phyloP scores from a whole-genome alignment of 257 asterid genomes.

The Ilex aquifolium region DNA sequence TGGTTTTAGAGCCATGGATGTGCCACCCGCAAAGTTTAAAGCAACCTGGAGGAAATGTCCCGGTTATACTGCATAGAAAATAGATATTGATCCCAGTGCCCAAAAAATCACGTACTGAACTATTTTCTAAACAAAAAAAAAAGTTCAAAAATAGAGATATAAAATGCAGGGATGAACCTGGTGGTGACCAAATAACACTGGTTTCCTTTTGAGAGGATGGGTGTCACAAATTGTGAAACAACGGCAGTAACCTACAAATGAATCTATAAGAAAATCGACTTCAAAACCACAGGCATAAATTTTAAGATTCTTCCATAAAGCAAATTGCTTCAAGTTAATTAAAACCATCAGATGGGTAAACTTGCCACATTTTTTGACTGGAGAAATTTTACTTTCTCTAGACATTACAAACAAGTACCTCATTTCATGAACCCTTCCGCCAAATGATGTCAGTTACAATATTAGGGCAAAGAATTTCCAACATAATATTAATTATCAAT shows the following conservation, averaged over 20 bases:
- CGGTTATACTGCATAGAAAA: conserved; percentile 45
- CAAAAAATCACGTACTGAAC: conserved; percentile 1
- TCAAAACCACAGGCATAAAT: neutral
- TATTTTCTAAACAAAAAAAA: neutral
- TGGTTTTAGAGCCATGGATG: conserved; percentile 65
- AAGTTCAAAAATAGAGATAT: neutral
- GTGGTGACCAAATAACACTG: conserved; percentile 56
- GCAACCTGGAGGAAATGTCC: conserved; percentile 65
- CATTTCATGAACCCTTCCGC: too few species aligned
- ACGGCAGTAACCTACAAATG: conserved; percentile 54
- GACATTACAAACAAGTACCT: too few species aligned
- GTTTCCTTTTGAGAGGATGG: conserved; percentile 42
- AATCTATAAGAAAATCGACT: conserved; percentile 8
- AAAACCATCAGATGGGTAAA: neutral
- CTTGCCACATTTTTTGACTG: neutral
- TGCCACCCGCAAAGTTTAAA: conserved; percentile 69
- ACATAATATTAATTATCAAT: too few species aligned
- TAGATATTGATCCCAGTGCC: conserved; percentile 7
- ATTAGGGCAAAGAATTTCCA: too few species aligned
- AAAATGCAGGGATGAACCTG: conserved; percentile 32
- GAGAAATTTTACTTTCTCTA: too few species aligned
- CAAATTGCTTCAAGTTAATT: neutral
- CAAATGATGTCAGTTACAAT: too few species aligned
- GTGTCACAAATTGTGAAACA: conserved; percentile 49
- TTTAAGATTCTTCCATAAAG: neutral